A percentile compares a stretch with the other conserved stretches of the same genome.
Evolutionary conservation across 441 rosid species (phyloP).

Genomic region (Eutrema salsugineum): DNA sequence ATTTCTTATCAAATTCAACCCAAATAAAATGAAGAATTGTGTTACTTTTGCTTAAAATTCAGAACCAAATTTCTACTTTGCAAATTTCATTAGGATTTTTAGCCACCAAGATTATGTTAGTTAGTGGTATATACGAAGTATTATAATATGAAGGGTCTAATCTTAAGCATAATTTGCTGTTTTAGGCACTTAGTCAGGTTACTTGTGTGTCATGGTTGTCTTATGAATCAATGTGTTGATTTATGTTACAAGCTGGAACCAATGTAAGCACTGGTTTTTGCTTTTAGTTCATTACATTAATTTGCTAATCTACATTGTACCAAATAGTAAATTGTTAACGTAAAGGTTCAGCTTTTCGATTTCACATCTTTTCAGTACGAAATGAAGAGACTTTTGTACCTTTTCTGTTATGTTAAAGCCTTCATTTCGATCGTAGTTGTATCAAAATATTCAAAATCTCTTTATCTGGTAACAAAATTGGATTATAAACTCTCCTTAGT

Average conservation of each 20-base stretch:
- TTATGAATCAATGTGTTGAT: background rate
- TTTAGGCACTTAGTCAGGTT: background rate
- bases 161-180: background rate
- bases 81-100: background rate
- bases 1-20: background rate
- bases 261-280: background rate
- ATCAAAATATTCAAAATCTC: background rate
- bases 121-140: background rate
- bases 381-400: background rate
- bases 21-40: too few relatives aligned
- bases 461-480: background rate
- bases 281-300: background rate
- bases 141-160: background rate
- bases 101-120: background rate
- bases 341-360: background rate
- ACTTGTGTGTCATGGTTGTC: background rate
- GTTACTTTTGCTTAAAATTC: background rate
- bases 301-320: too few relatives aligned
- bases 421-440: background rate
- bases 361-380: background rate
- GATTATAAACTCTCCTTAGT: conserved; percentile 1
- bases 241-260: background rate
- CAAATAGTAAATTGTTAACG: background rate
- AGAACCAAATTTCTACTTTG: background rate
- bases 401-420: background rate